A percentile compares a stretch with the other conserved stretches of the same genome.
Evolutionary conservation across 768 basidiomycete genomes (phyloP).

Genomic region (Daedaleopsis sinensis): DNA sequence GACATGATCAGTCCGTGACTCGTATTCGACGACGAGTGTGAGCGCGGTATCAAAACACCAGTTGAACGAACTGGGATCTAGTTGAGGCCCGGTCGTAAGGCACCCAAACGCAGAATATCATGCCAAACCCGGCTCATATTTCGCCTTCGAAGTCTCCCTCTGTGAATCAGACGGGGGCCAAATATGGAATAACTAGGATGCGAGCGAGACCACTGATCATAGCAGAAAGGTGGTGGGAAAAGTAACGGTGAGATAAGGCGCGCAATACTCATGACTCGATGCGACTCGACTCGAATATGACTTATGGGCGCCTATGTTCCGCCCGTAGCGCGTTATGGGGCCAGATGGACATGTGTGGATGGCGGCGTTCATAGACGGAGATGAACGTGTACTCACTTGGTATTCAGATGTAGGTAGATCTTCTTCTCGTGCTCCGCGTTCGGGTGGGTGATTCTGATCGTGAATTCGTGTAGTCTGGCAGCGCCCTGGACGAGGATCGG

Average conservation of each 20-base stretch:
- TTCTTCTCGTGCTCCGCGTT: constrained; percentile 56
- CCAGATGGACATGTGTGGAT: background rate
- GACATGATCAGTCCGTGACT: background rate
- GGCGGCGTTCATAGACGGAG: background rate
- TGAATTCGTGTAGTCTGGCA: constrained; percentile 71
- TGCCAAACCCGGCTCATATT: too few relatives aligned
- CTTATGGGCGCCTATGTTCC: background rate
- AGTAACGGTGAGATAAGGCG: too few relatives aligned
- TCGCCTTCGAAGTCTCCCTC: too few relatives aligned
- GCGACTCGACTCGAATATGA: too few relatives aligned
- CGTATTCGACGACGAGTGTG: background rate
- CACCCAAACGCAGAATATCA: too few relatives aligned
- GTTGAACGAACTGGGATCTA: too few relatives aligned
- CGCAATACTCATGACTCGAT: too few relatives aligned
- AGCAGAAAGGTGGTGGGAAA: too few relatives aligned
- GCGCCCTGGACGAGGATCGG: constrained; percentile 52
- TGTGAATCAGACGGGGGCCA: too few relatives aligned
- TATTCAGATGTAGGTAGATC: constrained; percentile 67
- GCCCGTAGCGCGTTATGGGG: background rate
- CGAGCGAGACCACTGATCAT: too few relatives aligned
- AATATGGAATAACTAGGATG: too few relatives aligned
- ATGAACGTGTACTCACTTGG: constrained; percentile 52
- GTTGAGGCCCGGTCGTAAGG: too few relatives aligned
- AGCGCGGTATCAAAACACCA: background rate
- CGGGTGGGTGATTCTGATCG: constrained; percentile 71